Evolutionary conservation across 2,329 filamentous ascomycete genomes (phyloP), one percentile per base, ranked within the genome.

Genomic region (Apiospora malaysiana): DNA sequence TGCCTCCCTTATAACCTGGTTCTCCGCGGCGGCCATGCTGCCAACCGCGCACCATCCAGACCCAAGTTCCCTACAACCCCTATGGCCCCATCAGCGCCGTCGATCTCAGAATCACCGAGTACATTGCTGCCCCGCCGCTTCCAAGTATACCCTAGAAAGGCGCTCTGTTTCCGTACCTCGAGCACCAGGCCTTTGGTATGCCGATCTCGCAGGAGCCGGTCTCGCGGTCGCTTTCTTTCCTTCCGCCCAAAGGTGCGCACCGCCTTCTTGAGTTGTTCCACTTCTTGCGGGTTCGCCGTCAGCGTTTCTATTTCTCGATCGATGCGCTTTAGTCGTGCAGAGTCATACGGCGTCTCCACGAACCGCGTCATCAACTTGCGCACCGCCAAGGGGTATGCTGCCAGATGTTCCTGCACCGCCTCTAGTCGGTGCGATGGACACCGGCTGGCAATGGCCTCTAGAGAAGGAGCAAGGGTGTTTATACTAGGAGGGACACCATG

Each of bases 61-160:
- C 51, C 67, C 67, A 51, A n/a, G 32, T 5, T 46, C 37, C 51
- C 59, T 21, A 63, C 70, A 56, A 70, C 70, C 18, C 69, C 71
- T 40, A 68, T 51, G 37, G 37, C 43, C 40, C 51, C n/a, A 23
- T n/a, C 68, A 43, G 9, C 43, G 37, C 42, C 16, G 70, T 42
- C 25, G 14, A n/a, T 47, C 46, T 12, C 47, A 37, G 43, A 70
- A 49, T 25, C 51, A 12, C 46, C 46, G n/a, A 59, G 66, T 45
- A 63, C 69, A 66, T 59, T 16, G 45, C 68, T 23, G 14, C 45
- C 42, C 43, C 68, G 40, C 66, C 90, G 85, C 16, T 90, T 88
- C 85, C 96, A 98, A 1, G 93, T 94, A 79, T 99, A 99, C 0
- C 95, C 95, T 72, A 97, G 82, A 81, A 98, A 98, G 0, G 94